phyloP scores from a whole-genome alignment of 306 rosid genomes.

The Begonia peltatifolia region DNA sequence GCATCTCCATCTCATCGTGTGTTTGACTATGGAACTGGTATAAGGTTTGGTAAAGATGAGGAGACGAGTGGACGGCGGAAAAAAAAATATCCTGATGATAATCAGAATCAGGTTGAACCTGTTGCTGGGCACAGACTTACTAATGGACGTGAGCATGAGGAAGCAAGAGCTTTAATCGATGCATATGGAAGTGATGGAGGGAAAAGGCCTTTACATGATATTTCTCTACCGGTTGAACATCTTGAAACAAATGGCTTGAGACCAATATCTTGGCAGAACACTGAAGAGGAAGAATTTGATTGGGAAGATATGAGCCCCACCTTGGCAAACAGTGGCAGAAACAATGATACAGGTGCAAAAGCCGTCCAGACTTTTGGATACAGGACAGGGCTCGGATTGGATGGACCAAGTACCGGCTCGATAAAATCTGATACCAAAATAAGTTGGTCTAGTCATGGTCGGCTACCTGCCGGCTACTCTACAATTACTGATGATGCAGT shows the following conservation, averaged over 20 bases:
- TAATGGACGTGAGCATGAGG: slow-evolving; percentile 67
- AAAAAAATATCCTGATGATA: slow-evolving; percentile 46
- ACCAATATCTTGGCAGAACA: slow-evolving; percentile 76
- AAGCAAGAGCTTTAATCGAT: slow-evolving; percentile 79
- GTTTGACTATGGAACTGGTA: slow-evolving; percentile 37
- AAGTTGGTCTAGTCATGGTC: slow-evolving; percentile 46
- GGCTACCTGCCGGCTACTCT: slow-evolving; percentile 39
- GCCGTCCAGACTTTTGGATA: slow-evolving; percentile 24
- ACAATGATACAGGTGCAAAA: slow-evolving; percentile 36
- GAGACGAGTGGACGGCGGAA: slow-evolving; percentile 44
- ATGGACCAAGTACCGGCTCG: slow-evolving; percentile 19
- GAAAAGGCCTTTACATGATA: slow-evolving; percentile 37
- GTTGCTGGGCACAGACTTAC: slow-evolving; percentile 27
- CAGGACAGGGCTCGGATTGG: slow-evolving; percentile 28
- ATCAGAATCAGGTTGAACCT: slow-evolving; percentile 33
- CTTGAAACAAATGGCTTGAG: slow-evolving; percentile 32
- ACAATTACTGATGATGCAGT: slow-evolving; percentile 25
- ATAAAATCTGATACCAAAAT: slow-evolving; percentile 31
- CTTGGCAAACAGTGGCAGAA: slow-evolving; percentile 46
- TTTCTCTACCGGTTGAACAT: slow-evolving; percentile 42
- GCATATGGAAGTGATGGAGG: slow-evolving; percentile 88
- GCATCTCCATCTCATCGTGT: slow-evolving; percentile 35
- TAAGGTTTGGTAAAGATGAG: slow-evolving; percentile 46
- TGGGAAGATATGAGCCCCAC: slow-evolving; percentile 90
- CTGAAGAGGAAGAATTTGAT: slow-evolving; percentile 92